These are phyloP conservation scores for Kodamaea kaohsiungensis DNA, from an alignment of 805 yeast genomes.

Conservation along the genomic window DNA sequence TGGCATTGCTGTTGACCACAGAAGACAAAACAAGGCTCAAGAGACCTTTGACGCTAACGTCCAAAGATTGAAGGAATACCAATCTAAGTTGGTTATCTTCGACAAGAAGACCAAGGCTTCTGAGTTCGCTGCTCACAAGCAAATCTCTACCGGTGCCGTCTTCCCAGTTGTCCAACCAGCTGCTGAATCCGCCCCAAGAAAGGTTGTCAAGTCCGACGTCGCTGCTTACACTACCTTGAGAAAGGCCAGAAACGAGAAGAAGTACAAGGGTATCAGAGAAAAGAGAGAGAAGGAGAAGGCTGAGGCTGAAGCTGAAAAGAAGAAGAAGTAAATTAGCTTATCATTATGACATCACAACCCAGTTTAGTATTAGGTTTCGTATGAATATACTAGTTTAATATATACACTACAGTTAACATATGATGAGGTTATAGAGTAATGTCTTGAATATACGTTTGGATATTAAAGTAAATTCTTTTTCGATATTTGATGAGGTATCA, in stretches of 20 bases:
- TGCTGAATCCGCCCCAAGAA: constrained; percentile 79
- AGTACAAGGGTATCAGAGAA: constrained; percentile 92
- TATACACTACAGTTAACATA: constrained; percentile 6
- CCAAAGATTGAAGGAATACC: constrained; percentile 94
- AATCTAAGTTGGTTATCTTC: constrained; percentile 92
- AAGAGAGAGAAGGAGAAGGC: constrained; percentile 97
- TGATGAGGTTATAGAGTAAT: not conserved
- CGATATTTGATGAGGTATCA: too few species aligned
- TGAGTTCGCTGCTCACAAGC: constrained; percentile 64
- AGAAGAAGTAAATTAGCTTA: constrained; percentile 69
- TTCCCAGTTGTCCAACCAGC: constrained; percentile 90
- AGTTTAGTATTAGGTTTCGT: constrained; percentile 9
- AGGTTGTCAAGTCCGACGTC: constrained; percentile 72
- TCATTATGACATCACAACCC: constrained; percentile 2
- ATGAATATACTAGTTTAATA: constrained; percentile 10
- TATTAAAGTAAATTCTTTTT: too few species aligned
- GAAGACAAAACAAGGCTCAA: constrained; percentile 97
- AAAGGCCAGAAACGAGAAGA: constrained; percentile 92
- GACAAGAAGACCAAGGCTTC: constrained; percentile 82
- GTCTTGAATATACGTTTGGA: not conserved
- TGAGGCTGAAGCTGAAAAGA: constrained; percentile 99
- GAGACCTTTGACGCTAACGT: constrained; percentile 95
- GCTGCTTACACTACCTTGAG: constrained; percentile 94
- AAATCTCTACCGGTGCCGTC: constrained; percentile 73
- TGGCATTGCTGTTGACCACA: constrained; percentile 99